Base-by-base conservation (phyloP, 2,329 filamentous ascomycete genomes). In the Diaporthe sp. region DNA sequence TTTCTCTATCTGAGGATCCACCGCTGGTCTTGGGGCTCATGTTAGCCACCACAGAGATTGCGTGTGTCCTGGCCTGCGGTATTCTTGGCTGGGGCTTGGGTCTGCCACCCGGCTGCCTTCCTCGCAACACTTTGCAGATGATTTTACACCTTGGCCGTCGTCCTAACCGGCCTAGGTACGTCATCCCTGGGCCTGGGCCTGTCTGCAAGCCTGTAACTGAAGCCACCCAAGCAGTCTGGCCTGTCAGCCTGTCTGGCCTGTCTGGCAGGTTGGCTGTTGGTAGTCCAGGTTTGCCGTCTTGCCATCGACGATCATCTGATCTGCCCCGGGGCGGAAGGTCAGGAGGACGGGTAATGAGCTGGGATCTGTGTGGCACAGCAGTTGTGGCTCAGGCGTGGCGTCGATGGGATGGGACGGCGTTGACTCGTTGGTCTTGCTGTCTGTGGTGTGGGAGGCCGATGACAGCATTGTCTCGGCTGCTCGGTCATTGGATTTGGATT, bases 321-420 rank as follows among this genome's bases (percentile, higher is more conserved):
- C 63, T 19, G 22, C 44, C 12, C 30, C 27, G 25, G 39, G 35
- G 44, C 63, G 15, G 19, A 50, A 30, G 39, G 44, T 37, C 30
- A 66, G 27, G 19, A n/a, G 44, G 42, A 37, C 37, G n/a, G 12
- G 32, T 37, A 13, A 7, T 39, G 22, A 17, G 6, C 13, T n/a
- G 19, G 30, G 70, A 35, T 27, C 27, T 19, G 10, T 58, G 71
- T 70, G 65, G 72, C 72, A 30, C 32, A 70, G 66, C 63, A 32
- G 4, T 1, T 70, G 72, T 73, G 72, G 66, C 72, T 35, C 66
- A 71, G 66, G 9, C 25, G 63, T 73, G 63, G 63, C 63, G 63
- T 66, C 8, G 8, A 37, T 6, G 44, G 13, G 19, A 47, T n/a
- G n/a, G n/a, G 15, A 25, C n/a, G 37, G 25, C 15, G 37, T 30